phyloP scores from a whole-genome alignment of 2,329 filamentous ascomycete genomes.

The Hymenotorrendiella dingleyae region DNA sequence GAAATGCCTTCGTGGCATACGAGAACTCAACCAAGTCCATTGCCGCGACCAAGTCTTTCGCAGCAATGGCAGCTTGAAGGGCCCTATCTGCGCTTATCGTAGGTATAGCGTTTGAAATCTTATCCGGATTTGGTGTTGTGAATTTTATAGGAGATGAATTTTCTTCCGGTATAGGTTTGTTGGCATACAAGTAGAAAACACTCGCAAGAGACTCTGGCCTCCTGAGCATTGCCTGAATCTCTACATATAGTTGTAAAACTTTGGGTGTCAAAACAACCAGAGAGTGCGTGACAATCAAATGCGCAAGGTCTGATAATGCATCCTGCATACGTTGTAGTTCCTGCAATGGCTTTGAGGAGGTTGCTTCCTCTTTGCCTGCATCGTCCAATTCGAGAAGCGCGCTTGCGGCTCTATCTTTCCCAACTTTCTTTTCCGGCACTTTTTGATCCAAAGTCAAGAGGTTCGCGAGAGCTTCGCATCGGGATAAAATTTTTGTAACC shows the following conservation, averaged over 20 bases:
- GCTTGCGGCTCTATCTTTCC: constrained; percentile 39
- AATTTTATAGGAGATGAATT: constrained; percentile 55
- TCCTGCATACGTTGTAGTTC: constrained; percentile 31
- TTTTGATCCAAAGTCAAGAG: constrained; percentile 15
- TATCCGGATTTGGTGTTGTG: constrained; percentile 58
- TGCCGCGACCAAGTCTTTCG: constrained; percentile 71
- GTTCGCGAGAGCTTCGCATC: constrained; percentile 22
- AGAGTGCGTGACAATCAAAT: constrained; percentile 64
- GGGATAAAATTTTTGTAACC: constrained; percentile 13
- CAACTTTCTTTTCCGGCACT: constrained; percentile 16
- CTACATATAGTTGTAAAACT: constrained; percentile 69
- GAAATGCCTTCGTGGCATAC: constrained; percentile 61
- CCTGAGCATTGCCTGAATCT: constrained; percentile 66
- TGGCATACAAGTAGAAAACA: constrained; percentile 75
- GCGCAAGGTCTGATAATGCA: constrained; percentile 55
- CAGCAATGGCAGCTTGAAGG: constrained; percentile 71
- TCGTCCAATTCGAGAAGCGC: constrained; percentile 44
- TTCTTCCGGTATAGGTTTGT: constrained; percentile 67
- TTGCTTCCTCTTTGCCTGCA: constrained; percentile 12
- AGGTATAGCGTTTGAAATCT: constrained; percentile 66
- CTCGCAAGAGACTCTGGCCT: constrained; percentile 72
- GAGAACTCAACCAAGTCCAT: constrained; percentile 68
- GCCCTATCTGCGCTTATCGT: constrained; percentile 65
- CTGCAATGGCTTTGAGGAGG: constrained; percentile 4
- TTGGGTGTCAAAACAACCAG: constrained; percentile 74